phyloP scores from a whole-genome alignment of 257 asterid genomes.

The Solanum verrucosum region DNA sequence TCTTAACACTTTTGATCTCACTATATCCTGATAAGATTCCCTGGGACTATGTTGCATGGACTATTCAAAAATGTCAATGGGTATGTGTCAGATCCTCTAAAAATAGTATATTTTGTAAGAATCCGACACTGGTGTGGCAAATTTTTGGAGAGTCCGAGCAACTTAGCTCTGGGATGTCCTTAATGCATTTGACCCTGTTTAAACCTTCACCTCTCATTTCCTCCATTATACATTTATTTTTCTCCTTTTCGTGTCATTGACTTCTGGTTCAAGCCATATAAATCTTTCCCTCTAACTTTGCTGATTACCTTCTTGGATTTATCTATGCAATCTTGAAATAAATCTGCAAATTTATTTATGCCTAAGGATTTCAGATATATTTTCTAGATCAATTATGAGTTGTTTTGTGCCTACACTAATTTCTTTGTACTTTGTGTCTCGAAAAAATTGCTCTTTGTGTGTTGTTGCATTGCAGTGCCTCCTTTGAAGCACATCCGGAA shows the following conservation, averaged over 20 bases:
- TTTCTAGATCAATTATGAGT: neutral
- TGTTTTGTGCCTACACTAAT: neutral
- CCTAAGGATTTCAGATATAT: neutral
- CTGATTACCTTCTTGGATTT: neutral
- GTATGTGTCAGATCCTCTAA: neutral
- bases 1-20: neutral
- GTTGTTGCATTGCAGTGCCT: neutral
- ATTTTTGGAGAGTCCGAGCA: neutral
- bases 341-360: neutral
- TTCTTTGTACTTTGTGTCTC: neutral
- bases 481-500: neutral
- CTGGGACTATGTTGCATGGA: neutral
- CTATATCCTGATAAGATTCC: neutral
- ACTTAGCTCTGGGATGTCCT: neutral
- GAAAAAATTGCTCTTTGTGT: too few relatives aligned
- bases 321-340: neutral
- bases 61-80: neutral
- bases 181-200: neutral
- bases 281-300: neutral
- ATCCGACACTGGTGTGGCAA: neutral
- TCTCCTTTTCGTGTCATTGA: neutral
- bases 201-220: neutral
- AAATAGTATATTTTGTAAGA: neutral
- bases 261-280: neutral
- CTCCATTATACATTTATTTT: neutral